phyloP scores from a whole-genome alignment of 352 stramenopile genomes.

The Phytopythium vexans region DNA sequence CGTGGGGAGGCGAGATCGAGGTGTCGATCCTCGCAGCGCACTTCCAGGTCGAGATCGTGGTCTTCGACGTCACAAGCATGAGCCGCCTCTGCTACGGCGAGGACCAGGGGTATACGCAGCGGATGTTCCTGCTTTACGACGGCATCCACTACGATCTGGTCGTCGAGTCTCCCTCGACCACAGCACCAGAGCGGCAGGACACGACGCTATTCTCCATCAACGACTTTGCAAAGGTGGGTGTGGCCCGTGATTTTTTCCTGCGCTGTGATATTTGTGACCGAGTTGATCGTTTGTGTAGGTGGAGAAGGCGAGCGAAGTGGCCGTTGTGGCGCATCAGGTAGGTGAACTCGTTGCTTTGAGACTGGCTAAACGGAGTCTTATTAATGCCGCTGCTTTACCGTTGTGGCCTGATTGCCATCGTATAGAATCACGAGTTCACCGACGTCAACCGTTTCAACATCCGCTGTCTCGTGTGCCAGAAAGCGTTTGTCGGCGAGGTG shows the following conservation, averaged over 20 bases:
- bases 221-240: conserved; percentile 70
- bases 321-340: conserved; percentile 76
- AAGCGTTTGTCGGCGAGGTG: conserved; percentile 65
- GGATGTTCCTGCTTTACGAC: conserved; percentile 85
- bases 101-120: conserved; percentile 77
- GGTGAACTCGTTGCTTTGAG: neutral
- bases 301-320: conserved; percentile 74
- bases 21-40: conserved; percentile 77
- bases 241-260: neutral
- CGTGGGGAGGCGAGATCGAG: conserved; percentile 86
- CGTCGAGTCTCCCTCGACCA: conserved; percentile 49
- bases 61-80: conserved; percentile 87
- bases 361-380: too few species aligned
- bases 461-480: conserved; percentile 63
- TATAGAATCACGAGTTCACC: conserved; percentile 77
- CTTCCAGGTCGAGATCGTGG: conserved; percentile 80
- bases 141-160: conserved; percentile 85
- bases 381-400: too few species aligned
- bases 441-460: conserved; percentile 72
- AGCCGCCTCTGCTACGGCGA: conserved; percentile 78
- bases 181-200: conserved; percentile 48
- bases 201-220: conserved; percentile 77
- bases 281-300: conserved; percentile 23
- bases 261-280: conserved; percentile 1
- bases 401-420: neutral